These are phyloP conservation scores for Zygosaccharomyces pseudobailii DNA, from an alignment of 1,139 yeast genomes.

Conservation along the genomic window DNA sequence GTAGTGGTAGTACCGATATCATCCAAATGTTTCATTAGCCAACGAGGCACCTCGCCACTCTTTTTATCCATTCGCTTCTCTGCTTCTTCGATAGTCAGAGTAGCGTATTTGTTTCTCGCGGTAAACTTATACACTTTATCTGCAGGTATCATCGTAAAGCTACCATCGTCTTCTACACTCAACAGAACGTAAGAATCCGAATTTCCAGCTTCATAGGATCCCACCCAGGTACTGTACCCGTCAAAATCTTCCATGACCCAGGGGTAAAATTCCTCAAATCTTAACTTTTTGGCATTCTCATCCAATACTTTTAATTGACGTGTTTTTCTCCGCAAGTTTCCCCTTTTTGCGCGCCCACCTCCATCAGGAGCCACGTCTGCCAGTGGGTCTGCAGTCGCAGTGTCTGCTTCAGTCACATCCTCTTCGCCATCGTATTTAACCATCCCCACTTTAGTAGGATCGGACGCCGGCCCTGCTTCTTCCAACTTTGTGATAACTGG, in stretches of 20 bases:
- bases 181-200: slow-evolving; percentile 81
- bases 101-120: slow-evolving; percentile 88
- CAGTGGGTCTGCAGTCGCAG: slow-evolving; percentile 33
- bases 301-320: slow-evolving; percentile 76
- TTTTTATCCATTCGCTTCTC: slow-evolving; percentile 89
- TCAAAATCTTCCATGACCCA: slow-evolving; percentile 98
- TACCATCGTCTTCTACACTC: slow-evolving; percentile 78
- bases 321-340: slow-evolving; percentile 73
- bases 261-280: slow-evolving; percentile 95
- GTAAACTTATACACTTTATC: slow-evolving; percentile 92
- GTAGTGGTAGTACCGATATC: slow-evolving; percentile 49
- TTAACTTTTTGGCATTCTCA: slow-evolving; percentile 71
- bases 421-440: slow-evolving; percentile 36
- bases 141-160: slow-evolving; percentile 87
- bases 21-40: slow-evolving; percentile 91
- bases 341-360: slow-evolving; percentile 69
- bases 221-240: slow-evolving; percentile 91
- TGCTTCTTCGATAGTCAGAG: slow-evolving; percentile 92
- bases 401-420: slow-evolving; percentile 22
- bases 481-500: slow-evolving; percentile 28
- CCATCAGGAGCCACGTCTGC: slow-evolving; percentile 90
- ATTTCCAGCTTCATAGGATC: slow-evolving; percentile 92
- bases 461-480: slow-evolving; percentile 34
- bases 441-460: slow-evolving; percentile 37
- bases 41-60: slow-evolving; percentile 74